Evolutionary conservation across 768 basidiomycete species (phyloP), one percentile per base, ranked within the genome.

Genomic region (Lactarius quietus): DNA sequence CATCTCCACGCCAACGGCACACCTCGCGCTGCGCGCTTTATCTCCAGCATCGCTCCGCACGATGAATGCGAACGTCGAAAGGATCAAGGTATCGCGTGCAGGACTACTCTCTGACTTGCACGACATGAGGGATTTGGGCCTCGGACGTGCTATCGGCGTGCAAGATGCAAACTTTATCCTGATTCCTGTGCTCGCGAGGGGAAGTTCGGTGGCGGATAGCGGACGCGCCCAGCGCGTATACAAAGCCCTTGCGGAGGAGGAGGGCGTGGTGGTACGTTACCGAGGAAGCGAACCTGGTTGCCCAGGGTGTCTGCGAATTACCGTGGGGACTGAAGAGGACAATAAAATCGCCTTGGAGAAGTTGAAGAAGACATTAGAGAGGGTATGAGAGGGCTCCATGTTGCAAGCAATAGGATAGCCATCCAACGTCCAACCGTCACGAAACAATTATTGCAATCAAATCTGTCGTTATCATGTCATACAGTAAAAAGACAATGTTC

Each of bases 111-210:
- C 72, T 0, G 76, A 79, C 4, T 79, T 98, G 28, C 70, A 77
- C 2, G 67, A 74, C 7, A 79, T 90, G 12, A 68, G 70, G 0
- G 66, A 79, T 15, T 70, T 88, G 26, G 88, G 88, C 0, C 74
- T 93, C 0, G 92, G 93, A 1, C 45, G 74, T 14, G 78, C 82
- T 10, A 86, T 98, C 31, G 96, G 97, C 0, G 88, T 83, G 0
- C 90, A 89, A 74, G 79, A 95, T 72, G 95, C 93, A 20, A 99
- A 99, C 75, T 99, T 99, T 72, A 73, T 98, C 38, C 55, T 98
- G 71, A 82, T 93, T 0, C 92, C 92, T 15, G 80, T 98, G 28
- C 77, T 93, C 12, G 81, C 81, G 51, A 78, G 76, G 33, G 76
- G 76, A 17, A 74, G 76, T 7, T 71, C 66, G 33, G 76, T 75